phyloP scores from a whole-genome alignment of 139 green algal genomes.

The Penium margaritaceum region DNA sequence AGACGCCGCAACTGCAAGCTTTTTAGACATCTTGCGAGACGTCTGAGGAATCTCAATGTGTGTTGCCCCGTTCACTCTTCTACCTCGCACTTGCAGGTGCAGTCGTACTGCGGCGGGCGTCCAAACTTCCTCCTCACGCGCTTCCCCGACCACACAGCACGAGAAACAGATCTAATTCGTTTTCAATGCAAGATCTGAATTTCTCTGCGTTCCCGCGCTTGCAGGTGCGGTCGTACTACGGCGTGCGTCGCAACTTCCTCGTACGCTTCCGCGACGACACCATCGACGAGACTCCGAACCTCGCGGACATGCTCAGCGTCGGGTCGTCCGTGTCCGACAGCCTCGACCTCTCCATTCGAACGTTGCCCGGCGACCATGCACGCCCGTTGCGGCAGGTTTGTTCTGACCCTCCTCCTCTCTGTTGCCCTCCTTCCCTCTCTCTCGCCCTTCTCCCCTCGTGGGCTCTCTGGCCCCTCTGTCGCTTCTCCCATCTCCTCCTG shows the following conservation, averaged over 20 bases:
- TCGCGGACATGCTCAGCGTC: slow-evolving; percentile 61
- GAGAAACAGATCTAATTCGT: too few species aligned
- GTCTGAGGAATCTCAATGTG: too few species aligned
- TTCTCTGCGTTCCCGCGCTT: background rate
- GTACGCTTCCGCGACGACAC: slow-evolving; percentile 77
- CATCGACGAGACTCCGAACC: slow-evolving; percentile 75
- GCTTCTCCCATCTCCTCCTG: background rate
- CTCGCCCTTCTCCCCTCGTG: background rate
- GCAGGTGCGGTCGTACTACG: slow-evolving; percentile 36
- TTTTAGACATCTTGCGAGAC: too few species aligned
- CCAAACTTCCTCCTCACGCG: background rate
- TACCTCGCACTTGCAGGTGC: background rate
- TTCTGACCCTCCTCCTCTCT: background rate
- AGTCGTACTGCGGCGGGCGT: slow-evolving; percentile 47
- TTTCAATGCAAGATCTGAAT: too few species aligned
- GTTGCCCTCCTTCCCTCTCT: background rate
- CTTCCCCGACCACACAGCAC: too few species aligned
- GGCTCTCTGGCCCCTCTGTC: background rate
- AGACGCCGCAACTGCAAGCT: slow-evolving; percentile 68
- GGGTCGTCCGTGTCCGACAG: background rate
- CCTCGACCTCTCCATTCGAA: slow-evolving; percentile 68
- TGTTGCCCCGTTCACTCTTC: too few species aligned
- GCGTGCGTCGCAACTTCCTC: slow-evolving; percentile 73
- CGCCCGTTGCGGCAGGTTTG: slow-evolving; percentile 65
- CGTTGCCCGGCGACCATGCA: slow-evolving; percentile 72